Evolutionary conservation across 2,329 filamentous ascomycete species (phyloP).

Genomic region (Diaporthe capsici): DNA sequence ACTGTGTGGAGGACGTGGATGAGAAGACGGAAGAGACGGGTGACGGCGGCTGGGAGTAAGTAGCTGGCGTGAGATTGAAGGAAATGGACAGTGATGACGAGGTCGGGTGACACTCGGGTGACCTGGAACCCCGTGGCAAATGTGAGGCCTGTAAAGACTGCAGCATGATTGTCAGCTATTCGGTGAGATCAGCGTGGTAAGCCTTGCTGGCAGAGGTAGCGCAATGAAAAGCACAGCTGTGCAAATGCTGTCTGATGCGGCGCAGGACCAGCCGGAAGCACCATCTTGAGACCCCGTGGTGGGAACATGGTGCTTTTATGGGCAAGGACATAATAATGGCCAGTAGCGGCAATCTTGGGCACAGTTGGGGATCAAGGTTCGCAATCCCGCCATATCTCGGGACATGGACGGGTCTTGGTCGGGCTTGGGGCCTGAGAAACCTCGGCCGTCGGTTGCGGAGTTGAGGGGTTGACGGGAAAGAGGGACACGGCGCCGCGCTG

Average conservation of each 20-base stretch:
- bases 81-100: conserved; percentile 48
- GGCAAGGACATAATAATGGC: not conserved
- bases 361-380: not conserved
- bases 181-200: not conserved
- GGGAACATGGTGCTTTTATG: conserved; percentile 14
- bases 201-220: not conserved
- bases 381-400: not conserved
- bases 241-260: not conserved
- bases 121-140: not conserved
- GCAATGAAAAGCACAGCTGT: not conserved
- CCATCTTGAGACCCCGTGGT: not conserved
- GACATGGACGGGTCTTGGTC: not conserved
- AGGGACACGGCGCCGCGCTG: conserved; percentile 30
- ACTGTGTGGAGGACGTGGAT: conserved; percentile 33
- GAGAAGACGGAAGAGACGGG: conserved; percentile 28
- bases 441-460: conserved; percentile 37
- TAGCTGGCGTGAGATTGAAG: conserved; percentile 31
- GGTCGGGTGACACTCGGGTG: conserved; percentile 29
- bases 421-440: conserved; percentile 15
- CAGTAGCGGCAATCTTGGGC: not conserved
- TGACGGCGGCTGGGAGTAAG: conserved; percentile 43
- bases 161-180: conserved; percentile 31
- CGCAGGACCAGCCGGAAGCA: not conserved
- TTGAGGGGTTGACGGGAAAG: conserved; percentile 17
- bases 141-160: conserved; percentile 22